These are phyloP conservation scores for Phytophthora colocasiae DNA, from an alignment of 352 stramenopile genomes.

Conservation along the genomic window DNA sequence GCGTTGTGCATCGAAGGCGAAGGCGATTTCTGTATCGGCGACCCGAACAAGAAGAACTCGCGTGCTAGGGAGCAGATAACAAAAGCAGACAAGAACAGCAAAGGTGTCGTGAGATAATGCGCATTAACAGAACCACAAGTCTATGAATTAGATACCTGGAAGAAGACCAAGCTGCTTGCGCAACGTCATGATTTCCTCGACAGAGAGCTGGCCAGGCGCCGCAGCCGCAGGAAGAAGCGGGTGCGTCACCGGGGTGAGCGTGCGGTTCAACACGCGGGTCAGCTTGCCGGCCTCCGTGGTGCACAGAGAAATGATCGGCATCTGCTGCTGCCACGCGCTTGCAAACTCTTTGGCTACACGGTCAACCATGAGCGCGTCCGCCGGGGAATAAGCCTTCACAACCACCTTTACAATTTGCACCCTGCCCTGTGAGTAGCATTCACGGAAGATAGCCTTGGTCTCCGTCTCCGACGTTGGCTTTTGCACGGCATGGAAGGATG, in stretches of 20 bases:
- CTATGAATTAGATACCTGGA: conserved; percentile 70
- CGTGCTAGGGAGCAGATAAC: conserved; percentile 46
- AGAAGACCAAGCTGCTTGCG: conserved; percentile 85
- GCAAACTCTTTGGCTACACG: conserved; percentile 65
- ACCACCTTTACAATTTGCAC: conserved; percentile 94
- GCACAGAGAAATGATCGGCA: conserved; percentile 95
- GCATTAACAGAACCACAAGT: conserved; percentile 26
- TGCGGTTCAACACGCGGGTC: conserved; percentile 94
- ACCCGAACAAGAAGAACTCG: conserved; percentile 96
- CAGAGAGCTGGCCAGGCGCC: conserved; percentile 96
- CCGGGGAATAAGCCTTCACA: conserved; percentile 75
- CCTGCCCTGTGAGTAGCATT: conserved; percentile 70
- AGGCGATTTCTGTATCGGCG: conserved; percentile 96
- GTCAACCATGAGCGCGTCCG: conserved; percentile 91
- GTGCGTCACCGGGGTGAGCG: conserved; percentile 97
- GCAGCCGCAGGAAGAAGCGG: conserved; percentile 92
- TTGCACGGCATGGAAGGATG: conserved; percentile 80
- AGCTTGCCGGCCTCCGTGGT: conserved; percentile 94
- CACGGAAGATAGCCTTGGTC: conserved; percentile 61
- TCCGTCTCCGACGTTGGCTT: conserved; percentile 56
- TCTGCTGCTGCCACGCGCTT: conserved; percentile 64
- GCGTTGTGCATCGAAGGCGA: conserved; percentile 98
- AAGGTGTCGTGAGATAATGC: conserved; percentile 31
- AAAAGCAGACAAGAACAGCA: conserved; percentile 20
- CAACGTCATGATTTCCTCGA: conserved; percentile 93